Percentiles rank a stretch among this genome's conserved stretches.
These are phyloP conservation scores for Apophysomyces elegans DNA, from an alignment of 371 early-diverging fungal species.

Conservation along the genomic window DNA sequence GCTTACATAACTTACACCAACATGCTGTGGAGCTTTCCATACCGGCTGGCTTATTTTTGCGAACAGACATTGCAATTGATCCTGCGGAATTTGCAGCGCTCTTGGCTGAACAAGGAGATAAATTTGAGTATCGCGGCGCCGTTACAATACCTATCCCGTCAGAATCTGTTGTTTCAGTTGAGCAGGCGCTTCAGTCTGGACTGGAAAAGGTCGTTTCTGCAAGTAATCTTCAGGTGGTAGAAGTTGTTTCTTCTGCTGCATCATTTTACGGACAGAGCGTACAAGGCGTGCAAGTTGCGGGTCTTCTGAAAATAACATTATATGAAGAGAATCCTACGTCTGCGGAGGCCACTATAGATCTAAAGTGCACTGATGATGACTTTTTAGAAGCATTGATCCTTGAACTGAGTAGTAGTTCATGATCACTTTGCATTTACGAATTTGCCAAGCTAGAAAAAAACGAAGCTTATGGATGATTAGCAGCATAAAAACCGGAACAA, in stretches of 20 bases:
- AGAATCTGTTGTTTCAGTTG: constrained; percentile 23
- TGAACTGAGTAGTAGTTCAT: neutral
- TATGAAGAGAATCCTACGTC: constrained; percentile 23
- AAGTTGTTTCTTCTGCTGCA: constrained; percentile 72
- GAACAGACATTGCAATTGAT: constrained; percentile 44
- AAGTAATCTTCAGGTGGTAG: constrained; percentile 66
- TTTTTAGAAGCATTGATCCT: constrained; percentile 50
- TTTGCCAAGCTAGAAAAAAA: neutral
- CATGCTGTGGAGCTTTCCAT: constrained; percentile 40
- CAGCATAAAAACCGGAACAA: no score
- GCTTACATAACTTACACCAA: constrained; percentile 30
- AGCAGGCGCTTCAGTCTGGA: constrained; percentile 48
- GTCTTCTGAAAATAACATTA: constrained; percentile 65
- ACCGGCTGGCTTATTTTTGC: constrained; percentile 56
- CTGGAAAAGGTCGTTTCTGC: constrained; percentile 53
- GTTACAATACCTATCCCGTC: constrained; percentile 30
- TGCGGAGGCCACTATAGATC: constrained; percentile 61
- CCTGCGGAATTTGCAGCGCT: constrained; percentile 59
- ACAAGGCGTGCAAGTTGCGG: constrained; percentile 71
- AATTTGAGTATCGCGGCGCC: constrained; percentile 52
- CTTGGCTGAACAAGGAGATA: constrained; percentile 55
- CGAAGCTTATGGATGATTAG: no score
- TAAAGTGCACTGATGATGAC: constrained; percentile 70
- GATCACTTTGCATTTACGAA: neutral
- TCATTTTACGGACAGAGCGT: constrained; percentile 72